Base-by-base conservation (phyloP, 306 rosid genomes). In the Cucurbita ficifolia region DNA sequence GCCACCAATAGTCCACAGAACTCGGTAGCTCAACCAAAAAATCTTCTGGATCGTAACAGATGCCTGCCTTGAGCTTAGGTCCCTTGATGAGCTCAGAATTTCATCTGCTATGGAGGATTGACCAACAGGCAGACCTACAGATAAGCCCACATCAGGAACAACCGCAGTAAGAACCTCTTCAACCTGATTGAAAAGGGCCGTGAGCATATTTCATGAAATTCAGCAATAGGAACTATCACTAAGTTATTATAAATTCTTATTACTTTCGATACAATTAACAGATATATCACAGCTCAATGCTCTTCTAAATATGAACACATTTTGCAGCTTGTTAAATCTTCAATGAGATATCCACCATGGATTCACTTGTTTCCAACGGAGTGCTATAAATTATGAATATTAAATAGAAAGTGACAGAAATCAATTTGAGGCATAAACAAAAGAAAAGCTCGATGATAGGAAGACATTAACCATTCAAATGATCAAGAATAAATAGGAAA, bases 1-100 rank as follows among this genome's bases (percentile, higher is more conserved):
- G 98, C 98, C 56, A 94, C 97, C 80, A 94, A 82, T 82, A 94
- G 48, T 90, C 97, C 74, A 94, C 95, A 51, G 89, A 86, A 72
- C 92, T 86, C 56, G 63, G 89, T 21, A 81, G 75, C 52, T 78
- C 70, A 22, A 75, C 75, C 0, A 35, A 72, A 80, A 74, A 24
- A 50, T 76, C 84, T 6, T 80, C 90, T 0, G 84, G 92, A 72
- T 89, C 96, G 33, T 78, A 85, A 73, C 83, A 85, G 71, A 81
- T 80, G 24, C 95, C 89, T 0, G 83, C 76, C 76, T 88, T 87
- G 67, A 86, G 75, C 71, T 81, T 84, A 22, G 91, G 95, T 73
- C 81, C 51, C 12, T 81, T 68, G 62, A 91, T 80, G 6, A 94
- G 92, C 52, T 73, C 76, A 14, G 89, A 76, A 94, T 87, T 67